Evolutionary conservation across 2,329 filamentous ascomycete genomes (phyloP), one percentile per base, ranked within the genome.

Genomic region (Cercospora zeae-maydis): DNA sequence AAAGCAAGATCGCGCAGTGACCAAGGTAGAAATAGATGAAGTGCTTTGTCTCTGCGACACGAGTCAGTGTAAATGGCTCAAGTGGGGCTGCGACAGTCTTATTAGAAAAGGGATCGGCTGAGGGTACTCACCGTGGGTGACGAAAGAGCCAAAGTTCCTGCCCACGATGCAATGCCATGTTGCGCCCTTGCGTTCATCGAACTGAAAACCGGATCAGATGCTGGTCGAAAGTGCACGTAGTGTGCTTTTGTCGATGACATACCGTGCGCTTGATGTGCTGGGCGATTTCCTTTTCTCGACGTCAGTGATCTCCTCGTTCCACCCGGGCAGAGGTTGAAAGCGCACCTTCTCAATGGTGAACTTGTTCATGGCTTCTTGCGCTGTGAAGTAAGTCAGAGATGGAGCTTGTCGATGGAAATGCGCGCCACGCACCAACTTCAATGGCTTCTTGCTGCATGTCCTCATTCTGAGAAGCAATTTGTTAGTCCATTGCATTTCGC

Each of bases 11-110:
- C 64, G 95, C 95, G 78, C 92, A 97, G 83, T 98, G 95, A 59
- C 95, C 95, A 64, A 99, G 89, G 82, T 99, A 99, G 83, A 99
- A 99, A 83, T 99, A 99, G 78, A 99, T 97, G 83, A 99, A 99
- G 80, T 99, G 95, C 82, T 98, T 98, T 30, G 95, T 98, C 79
- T 98, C 95, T 97, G 81, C 37, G 74, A 74, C 49, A 74, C 60
- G 37, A 53, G 52, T 19, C 30, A 49, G 51, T 39, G 27, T 6
- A 19, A 36, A 53, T 53, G 55, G 13, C 42, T 13, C 27, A 33
- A 34, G 58, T 47, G 58, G 52, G 58, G 51, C 14, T 59, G 24
- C 45, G 19, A 21, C 21, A 21, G 27, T 34, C 49, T 27, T 14
- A 24, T 16, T 16, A 24, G 9, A 30, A 33, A 54, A 13, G 33